Conservation (phyloP, 495 filamentous ascomycete genomes). For the Lentithecium fluviatile region DNA sequence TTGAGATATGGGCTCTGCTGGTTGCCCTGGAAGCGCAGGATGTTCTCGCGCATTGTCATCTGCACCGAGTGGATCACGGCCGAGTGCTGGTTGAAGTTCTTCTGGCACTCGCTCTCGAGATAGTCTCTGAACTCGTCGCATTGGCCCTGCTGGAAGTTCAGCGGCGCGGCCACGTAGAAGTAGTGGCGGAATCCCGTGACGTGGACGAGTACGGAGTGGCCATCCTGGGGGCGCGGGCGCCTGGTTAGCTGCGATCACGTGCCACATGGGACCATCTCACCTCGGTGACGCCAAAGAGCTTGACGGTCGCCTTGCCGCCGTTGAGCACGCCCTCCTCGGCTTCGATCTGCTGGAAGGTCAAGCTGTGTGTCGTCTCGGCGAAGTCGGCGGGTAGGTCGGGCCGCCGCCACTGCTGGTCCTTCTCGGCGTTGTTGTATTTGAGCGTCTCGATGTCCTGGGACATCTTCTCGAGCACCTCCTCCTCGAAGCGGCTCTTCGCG, state of each 20-base stretch:
- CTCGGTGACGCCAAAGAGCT: slow-evolving; percentile 97
- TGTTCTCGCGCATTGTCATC: slow-evolving; percentile 78
- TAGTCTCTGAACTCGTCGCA: slow-evolving; percentile 72
- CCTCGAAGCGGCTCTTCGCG: slow-evolving; percentile 83
- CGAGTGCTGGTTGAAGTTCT: slow-evolving; percentile 56
- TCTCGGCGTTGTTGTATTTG: slow-evolving; percentile 82
- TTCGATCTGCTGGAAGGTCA: slow-evolving; percentile 95
- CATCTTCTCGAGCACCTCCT: slow-evolving; percentile 89
- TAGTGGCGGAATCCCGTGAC: slow-evolving; percentile 97
- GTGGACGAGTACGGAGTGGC: slow-evolving; percentile 92
- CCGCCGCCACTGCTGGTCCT: slow-evolving; percentile 90
- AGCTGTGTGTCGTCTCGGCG: slow-evolving; percentile 64
- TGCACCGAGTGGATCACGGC: slow-evolving; percentile 69
- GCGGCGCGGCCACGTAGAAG: slow-evolving; percentile 86
- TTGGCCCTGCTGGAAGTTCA: slow-evolving; percentile 72
- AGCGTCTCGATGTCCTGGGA: slow-evolving; percentile 85
- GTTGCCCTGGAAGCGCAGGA: slow-evolving; percentile 91
- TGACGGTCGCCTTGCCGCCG: slow-evolving; percentile 71
- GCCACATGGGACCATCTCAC: slow-evolving; percentile 43
- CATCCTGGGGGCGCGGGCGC: slow-evolving; percentile 51
- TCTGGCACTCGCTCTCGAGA: slow-evolving; percentile 61
- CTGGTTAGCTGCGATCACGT: slow-evolving; percentile 13
- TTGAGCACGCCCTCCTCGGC: slow-evolving; percentile 79
- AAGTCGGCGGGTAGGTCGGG: slow-evolving; percentile 68
- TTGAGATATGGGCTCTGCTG: slow-evolving; percentile 88